Base-by-base conservation (phyloP, 2,329 filamentous ascomycete genomes). In the Hymenoscyphus infarciens region DNA sequence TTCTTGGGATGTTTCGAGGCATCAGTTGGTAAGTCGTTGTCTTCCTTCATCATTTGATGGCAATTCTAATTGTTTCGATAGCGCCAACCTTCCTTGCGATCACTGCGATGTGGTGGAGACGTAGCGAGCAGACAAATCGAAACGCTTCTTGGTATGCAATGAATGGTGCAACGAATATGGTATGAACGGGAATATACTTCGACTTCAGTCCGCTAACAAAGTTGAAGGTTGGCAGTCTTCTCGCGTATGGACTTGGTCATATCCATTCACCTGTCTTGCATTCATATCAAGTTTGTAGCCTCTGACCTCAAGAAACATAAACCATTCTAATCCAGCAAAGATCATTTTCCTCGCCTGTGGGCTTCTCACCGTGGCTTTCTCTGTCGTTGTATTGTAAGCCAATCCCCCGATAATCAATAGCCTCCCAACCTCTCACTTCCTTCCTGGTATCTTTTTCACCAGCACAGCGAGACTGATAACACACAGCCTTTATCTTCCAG, bases 51-150 rank as follows among this genome's bases (percentile, higher is more conserved):
- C 25, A 22, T 6, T 57, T 57, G 7, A 45, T 58, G n/a, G n/a
- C 38, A n/a, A 35, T 15, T 59, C n/a, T 53, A 22, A 59, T 33
- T 22, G 13, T 31, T n/a, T 54, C 5, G 39, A 19, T 59, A 69
- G 74, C 78, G 11, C 83, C 83, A 0, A 80, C 79, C 22, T 86
- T 85, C 66, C 76, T 85, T 16, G 81, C 82, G 19, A 82, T 85
- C 38, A 84, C 83, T 0, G 79, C 82, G 61, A 85, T 86, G 82
- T 87, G 84, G 84, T 87, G 82, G 77, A 78, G 82, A 52, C 78
- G 83, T 59, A 77, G 79, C 62, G 84, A 87, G 67, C 84, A 87
- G 71, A 85, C 84, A 0, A 71, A 82, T 57, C 75, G 84, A 2
- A 82, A 83, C 13, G 80, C 81, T 8, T 78, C 79, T 1, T 87